A percentile compares a stretch with the other conserved stretches of the same genome.
These are phyloP conservation scores for Biscogniauxia sp. DNA, from an alignment of 2,329 filamentous ascomycete species.

Conservation along the genomic window DNA sequence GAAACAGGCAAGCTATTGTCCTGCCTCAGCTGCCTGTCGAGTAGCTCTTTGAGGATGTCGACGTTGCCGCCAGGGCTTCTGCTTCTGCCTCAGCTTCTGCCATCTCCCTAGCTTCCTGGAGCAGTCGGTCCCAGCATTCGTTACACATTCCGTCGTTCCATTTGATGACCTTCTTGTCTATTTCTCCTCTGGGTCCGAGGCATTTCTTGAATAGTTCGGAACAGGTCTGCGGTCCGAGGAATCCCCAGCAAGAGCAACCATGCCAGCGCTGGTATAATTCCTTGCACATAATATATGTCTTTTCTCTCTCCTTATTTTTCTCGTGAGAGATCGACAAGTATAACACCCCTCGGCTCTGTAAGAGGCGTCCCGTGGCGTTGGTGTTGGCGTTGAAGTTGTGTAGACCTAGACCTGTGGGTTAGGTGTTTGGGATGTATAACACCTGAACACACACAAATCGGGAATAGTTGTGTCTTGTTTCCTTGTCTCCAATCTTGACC, in stretches of 20 bases:
- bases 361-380: neutral
- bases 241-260: conserved; percentile 33
- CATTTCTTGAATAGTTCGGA: conserved; percentile 32
- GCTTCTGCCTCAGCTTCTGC: conserved; percentile 24
- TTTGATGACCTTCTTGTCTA: conserved; percentile 31
- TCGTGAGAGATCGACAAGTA: neutral
- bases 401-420: neutral
- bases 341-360: neutral
- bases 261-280: conserved; percentile 35
- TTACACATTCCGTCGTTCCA: conserved; percentile 36
- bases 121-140: conserved; percentile 33
- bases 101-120: conserved; percentile 32
- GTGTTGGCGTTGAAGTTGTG: neutral
- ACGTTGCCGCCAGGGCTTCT: conserved; percentile 17
- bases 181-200: conserved; percentile 32
- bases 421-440: neutral
- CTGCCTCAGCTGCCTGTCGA: conserved; percentile 11
- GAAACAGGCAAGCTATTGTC: neutral
- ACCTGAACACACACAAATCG: neutral
- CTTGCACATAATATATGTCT: conserved; percentile 28
- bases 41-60: conserved; percentile 16
- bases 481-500: no score
- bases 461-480: no score
- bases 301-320: neutral
- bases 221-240: conserved; percentile 31